Evolutionary conservation across 495 filamentous ascomycete genomes (phyloP).

Genomic region (Aspergillus cavernicola): DNA sequence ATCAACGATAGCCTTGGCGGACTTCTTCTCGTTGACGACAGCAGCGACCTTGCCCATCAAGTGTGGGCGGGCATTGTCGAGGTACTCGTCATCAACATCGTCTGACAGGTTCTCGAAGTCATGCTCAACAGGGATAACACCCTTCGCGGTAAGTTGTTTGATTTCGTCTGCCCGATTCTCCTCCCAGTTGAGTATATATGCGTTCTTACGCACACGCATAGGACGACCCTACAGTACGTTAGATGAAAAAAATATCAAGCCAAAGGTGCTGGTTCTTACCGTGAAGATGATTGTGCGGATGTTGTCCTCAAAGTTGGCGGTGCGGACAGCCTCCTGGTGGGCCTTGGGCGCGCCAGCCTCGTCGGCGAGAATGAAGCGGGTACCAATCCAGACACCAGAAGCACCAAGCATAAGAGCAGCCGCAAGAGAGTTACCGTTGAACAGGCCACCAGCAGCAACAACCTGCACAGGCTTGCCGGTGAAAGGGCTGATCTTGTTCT

Average conservation of each 20-base stretch:
- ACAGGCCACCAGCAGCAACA: slow-evolving; percentile 90
- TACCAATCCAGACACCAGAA: slow-evolving; percentile 91
- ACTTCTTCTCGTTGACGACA: slow-evolving; percentile 88
- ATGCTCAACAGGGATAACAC: slow-evolving; percentile 87
- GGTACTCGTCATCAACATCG: slow-evolving; percentile 68
- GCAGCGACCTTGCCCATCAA: slow-evolving; percentile 97
- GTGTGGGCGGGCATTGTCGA: slow-evolving; percentile 89
- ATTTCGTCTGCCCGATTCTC: slow-evolving; percentile 84
- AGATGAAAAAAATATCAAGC: slow-evolving; percentile 10
- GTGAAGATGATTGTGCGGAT: slow-evolving; percentile 98
- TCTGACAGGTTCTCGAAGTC: slow-evolving; percentile 83
- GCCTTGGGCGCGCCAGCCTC: slow-evolving; percentile 91
- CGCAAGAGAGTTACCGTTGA: slow-evolving; percentile 86
- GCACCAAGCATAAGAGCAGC: slow-evolving; percentile 92
- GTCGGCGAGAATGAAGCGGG: slow-evolving; percentile 87
- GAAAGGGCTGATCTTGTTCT: slow-evolving; percentile 79
- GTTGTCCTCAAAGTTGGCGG: slow-evolving; percentile 89
- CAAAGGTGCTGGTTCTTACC: slow-evolving; percentile 32
- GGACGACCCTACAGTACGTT: slow-evolving; percentile 66
- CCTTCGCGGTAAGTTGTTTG: slow-evolving; percentile 82
- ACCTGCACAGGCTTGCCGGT: slow-evolving; percentile 85
- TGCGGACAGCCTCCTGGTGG: slow-evolving; percentile 95
- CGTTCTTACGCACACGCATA: slow-evolving; percentile 85
- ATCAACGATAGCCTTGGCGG: slow-evolving; percentile 88
- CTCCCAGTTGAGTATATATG: slow-evolving; percentile 96